These are phyloP conservation scores for Colletotrichum endophyticum DNA, from an alignment of 2,329 filamentous ascomycete species.

Conservation along the genomic window DNA sequence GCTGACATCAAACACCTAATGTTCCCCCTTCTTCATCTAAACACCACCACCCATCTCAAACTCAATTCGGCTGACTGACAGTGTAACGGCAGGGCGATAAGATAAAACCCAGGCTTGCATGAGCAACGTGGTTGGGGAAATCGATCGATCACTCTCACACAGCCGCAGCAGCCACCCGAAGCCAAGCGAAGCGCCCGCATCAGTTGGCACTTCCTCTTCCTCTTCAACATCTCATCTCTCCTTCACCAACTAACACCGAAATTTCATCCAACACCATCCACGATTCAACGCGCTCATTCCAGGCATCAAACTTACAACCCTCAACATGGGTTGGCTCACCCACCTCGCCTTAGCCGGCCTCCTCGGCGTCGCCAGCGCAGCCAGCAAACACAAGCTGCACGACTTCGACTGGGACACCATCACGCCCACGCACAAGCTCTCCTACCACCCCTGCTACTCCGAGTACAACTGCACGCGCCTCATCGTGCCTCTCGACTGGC, in stretches of 20 bases:
- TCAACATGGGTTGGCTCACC: neutral
- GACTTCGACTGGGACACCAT: constrained; percentile 41
- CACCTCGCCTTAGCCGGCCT: neutral
- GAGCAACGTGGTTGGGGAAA: neutral
- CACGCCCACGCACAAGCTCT: constrained; percentile 36
- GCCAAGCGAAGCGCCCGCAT: neutral
- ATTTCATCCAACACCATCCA: neutral
- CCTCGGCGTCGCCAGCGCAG: neutral
- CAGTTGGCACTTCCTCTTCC: no score
- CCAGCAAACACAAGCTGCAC: neutral
- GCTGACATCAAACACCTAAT: neutral
- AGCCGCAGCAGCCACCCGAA: neutral
- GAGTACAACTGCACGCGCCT: constrained; percentile 45
- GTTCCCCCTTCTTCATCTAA: neutral
- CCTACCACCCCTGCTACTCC: constrained; percentile 45
- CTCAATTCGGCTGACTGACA: neutral
- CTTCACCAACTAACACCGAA: neutral
- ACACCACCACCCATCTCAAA: neutral
- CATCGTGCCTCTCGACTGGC: constrained; percentile 48
- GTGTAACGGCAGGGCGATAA: neutral
- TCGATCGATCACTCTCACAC: neutral
- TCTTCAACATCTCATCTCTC: neutral
- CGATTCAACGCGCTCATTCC: neutral
- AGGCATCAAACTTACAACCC: neutral
- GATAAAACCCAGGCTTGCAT: neutral